A percentile compares a stretch with the other conserved stretches of the same genome.
These are phyloP conservation scores for Ceratocystis ficicola DNA, from an alignment of 2,329 filamentous ascomycete species.

Conservation along the genomic window DNA sequence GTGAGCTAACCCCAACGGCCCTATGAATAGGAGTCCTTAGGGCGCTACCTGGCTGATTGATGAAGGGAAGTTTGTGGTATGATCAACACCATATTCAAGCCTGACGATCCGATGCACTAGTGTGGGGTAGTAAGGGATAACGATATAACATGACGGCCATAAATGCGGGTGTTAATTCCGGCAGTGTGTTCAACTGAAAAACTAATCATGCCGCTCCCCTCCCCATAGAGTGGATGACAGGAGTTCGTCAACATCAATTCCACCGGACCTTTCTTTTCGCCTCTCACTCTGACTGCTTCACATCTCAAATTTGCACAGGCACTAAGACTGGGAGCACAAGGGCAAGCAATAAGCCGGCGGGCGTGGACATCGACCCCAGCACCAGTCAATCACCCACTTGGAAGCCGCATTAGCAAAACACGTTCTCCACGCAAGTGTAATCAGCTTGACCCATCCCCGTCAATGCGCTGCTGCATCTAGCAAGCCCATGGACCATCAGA, in stretches of 20 bases:
- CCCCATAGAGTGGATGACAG: background rate
- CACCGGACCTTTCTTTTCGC: too few species aligned
- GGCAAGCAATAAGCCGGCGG: background rate
- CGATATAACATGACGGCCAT: background rate
- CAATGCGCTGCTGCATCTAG: background rate
- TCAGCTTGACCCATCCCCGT: background rate
- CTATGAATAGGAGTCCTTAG: background rate
- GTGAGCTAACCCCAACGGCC: too few species aligned
- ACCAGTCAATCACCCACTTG: background rate
- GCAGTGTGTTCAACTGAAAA: background rate
- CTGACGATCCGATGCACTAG: slow-evolving; percentile 5
- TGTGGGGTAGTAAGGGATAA: background rate
- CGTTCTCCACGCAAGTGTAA: background rate
- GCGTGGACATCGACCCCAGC: background rate
- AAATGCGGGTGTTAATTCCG: background rate
- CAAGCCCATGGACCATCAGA: background rate
- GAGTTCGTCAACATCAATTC: too few species aligned
- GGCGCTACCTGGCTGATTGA: background rate
- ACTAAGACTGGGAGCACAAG: background rate
- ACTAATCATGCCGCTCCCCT: background rate
- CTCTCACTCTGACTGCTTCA: too few species aligned
- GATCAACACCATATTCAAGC: background rate
- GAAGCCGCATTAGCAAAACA: background rate
- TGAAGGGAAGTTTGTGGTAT: slow-evolving; percentile 6
- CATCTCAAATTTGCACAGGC: background rate